phyloP scores from a whole-genome alignment of 2,329 filamentous ascomycete species.

The Pseudogymnoascus sp. region DNA sequence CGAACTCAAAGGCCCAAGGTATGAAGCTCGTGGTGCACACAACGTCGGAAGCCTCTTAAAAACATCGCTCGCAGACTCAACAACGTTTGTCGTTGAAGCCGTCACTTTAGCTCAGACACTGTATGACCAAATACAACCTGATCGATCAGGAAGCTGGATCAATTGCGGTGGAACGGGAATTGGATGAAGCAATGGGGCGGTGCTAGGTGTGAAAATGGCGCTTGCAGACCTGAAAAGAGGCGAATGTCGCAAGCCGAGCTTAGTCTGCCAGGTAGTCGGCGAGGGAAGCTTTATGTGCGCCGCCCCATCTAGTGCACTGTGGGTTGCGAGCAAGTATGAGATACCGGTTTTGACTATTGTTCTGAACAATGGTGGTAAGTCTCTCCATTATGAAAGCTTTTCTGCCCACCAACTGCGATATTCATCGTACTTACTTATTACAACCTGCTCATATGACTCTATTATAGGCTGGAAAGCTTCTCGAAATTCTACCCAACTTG shows the following conservation, averaged over 20 bases:
- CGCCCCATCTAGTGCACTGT: slow-evolving; percentile 47
- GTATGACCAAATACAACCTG: neutral
- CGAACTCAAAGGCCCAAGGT: neutral
- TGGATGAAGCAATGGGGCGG: slow-evolving; percentile 45
- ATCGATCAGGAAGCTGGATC: slow-evolving; percentile 39
- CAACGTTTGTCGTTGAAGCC: neutral
- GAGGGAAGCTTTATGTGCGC: slow-evolving; percentile 51
- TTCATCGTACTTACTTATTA: neutral
- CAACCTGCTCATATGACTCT: slow-evolving; percentile 12
- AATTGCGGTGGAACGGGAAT: slow-evolving; percentile 47
- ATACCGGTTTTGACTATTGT: slow-evolving; percentile 49
- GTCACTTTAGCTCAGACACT: neutral
- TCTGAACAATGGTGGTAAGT: slow-evolving; percentile 48
- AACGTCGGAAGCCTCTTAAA: neutral
- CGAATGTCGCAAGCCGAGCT: slow-evolving; percentile 37
- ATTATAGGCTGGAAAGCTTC: slow-evolving; percentile 52
- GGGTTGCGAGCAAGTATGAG: slow-evolving; percentile 46
- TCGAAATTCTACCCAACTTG: slow-evolving; percentile 46
- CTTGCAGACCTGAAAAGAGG: slow-evolving; percentile 27
- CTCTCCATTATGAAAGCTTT: too few species aligned
- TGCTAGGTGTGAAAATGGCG: slow-evolving; percentile 43
- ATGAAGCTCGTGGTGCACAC: slow-evolving; percentile 3
- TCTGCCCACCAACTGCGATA: too few species aligned
- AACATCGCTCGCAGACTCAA: neutral
- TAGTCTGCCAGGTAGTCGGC: slow-evolving; percentile 49